Evolutionary conservation across 306 rosid genomes (phyloP).

Genomic region (Dalbergia cochinchinensis): DNA sequence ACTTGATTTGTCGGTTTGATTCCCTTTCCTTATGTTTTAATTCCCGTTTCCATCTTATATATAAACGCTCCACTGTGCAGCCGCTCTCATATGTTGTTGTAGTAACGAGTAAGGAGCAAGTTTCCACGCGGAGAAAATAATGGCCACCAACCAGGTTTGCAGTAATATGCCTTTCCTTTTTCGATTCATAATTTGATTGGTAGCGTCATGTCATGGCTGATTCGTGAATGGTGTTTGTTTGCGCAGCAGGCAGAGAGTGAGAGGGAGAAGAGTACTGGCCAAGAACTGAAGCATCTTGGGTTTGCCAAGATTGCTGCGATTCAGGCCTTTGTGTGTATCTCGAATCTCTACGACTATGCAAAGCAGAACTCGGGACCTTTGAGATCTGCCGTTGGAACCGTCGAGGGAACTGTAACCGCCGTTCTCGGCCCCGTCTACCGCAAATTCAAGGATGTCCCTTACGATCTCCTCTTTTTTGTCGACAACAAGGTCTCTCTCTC

Average conservation of each 20-base stretch:
- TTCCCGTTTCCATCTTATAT: not conserved
- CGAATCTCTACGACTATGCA: slow-evolving; percentile 70
- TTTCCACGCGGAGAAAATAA: not conserved
- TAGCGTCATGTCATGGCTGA: not conserved
- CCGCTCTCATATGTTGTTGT: not conserved
- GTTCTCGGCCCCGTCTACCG: slow-evolving; percentile 68
- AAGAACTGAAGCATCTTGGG: slow-evolving; percentile 70
- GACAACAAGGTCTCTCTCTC: slow-evolving; percentile 64
- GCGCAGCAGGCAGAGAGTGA: slow-evolving; percentile 59
- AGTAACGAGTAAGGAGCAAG: not conserved
- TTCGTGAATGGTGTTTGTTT: not conserved
- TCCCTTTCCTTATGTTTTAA: not conserved
- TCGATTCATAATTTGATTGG: not conserved
- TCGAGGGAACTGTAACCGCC: slow-evolving; percentile 64
- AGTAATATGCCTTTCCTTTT: not conserved
- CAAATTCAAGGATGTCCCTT: slow-evolving; percentile 59
- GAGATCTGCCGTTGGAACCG: slow-evolving; percentile 68
- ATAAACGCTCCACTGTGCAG: not conserved
- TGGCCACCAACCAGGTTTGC: slow-evolving; percentile 1
- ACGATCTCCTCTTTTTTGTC: slow-evolving; percentile 65
- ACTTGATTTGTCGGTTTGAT: not conserved
- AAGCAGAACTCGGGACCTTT: slow-evolving; percentile 77
- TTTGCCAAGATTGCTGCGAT: slow-evolving; percentile 66
- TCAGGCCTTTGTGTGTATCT: slow-evolving; percentile 59
- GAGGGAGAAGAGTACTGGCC: slow-evolving; percentile 40